phyloP scores from a whole-genome alignment of 106 monocot species.

The Dioscorea alata region DNA sequence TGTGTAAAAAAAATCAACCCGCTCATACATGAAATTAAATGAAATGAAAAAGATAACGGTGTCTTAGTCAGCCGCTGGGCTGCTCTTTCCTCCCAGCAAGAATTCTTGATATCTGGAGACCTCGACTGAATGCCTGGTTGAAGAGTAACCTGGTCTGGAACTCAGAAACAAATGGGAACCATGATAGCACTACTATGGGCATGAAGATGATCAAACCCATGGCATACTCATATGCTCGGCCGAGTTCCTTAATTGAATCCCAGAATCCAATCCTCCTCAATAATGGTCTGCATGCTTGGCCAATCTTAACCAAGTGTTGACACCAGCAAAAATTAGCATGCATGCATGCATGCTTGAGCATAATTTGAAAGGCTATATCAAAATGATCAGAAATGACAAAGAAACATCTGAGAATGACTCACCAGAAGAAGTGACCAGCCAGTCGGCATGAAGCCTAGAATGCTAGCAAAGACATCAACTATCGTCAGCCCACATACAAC shows the following conservation, averaged over 20 bases:
- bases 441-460: constrained; percentile 90
- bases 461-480: constrained; percentile 67
- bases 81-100: constrained; percentile 71
- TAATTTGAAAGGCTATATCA: no score
- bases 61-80: not conserved
- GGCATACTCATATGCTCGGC: constrained; percentile 77
- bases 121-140: constrained; percentile 94
- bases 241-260: constrained; percentile 92
- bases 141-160: constrained; percentile 92
- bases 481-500: constrained; percentile 71
- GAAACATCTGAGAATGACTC: constrained; percentile 12
- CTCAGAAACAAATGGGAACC: constrained; percentile 96
- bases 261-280: constrained; percentile 52
- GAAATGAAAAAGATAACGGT: no score
- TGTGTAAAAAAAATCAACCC: no score
- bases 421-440: constrained; percentile 84
- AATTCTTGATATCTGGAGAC: constrained; percentile 88
- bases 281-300: constrained; percentile 46
- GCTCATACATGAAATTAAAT: no score
- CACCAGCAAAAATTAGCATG: not conserved
- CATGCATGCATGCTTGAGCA: not conserved
- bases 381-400: not conserved
- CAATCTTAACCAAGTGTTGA: constrained; percentile 37
- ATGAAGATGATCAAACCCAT: constrained; percentile 74
- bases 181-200: constrained; percentile 72